These are phyloP conservation scores for Quillaja saponaria DNA, from an alignment of 306 rosid genomes.

Conservation along the genomic window DNA sequence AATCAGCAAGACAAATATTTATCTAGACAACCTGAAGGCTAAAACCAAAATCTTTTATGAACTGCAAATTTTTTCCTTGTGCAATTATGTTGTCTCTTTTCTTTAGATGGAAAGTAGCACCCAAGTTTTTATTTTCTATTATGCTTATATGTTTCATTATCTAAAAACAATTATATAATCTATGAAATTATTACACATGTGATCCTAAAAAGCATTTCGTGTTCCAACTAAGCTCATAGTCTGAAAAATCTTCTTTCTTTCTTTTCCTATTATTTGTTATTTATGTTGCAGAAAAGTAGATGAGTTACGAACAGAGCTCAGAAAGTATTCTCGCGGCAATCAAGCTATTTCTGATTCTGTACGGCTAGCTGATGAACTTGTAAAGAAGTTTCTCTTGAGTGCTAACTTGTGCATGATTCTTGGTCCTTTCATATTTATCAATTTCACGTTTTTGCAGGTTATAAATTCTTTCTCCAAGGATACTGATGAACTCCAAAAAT, in stretches of 20 bases:
- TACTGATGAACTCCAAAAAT: constrained; percentile 41
- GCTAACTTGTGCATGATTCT: constrained; percentile 24
- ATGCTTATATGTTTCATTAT: too few relatives aligned
- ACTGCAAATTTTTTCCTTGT: too few relatives aligned
- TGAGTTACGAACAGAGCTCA: constrained; percentile 49
- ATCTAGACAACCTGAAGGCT: too few relatives aligned
- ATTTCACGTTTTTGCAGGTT: constrained; percentile 38
- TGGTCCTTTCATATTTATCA: constrained; percentile 25
- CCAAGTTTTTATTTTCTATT: too few relatives aligned
- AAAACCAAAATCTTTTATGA: too few relatives aligned
- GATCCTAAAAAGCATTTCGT: too few relatives aligned
- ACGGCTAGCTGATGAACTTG: constrained; percentile 40
- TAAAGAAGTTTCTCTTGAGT: constrained; percentile 3
- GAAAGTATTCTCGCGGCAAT: constrained; percentile 50
- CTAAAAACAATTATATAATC: too few relatives aligned
- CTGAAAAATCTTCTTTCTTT: constrained; percentile 23
- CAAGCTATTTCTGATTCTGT: constrained; percentile 51
- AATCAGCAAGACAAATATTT: too few relatives aligned
- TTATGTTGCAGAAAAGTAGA: constrained; percentile 63
- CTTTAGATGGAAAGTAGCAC: too few relatives aligned
- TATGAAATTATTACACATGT: too few relatives aligned
- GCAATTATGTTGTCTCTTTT: too few relatives aligned
- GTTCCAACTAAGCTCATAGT: too few relatives aligned
- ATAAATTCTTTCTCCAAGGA: constrained; percentile 47
- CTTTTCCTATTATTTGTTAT: constrained; percentile 12